Evolutionary conservation across 306 rosid genomes (phyloP).

Genomic region (Cotoneaster glaucophyllus): DNA sequence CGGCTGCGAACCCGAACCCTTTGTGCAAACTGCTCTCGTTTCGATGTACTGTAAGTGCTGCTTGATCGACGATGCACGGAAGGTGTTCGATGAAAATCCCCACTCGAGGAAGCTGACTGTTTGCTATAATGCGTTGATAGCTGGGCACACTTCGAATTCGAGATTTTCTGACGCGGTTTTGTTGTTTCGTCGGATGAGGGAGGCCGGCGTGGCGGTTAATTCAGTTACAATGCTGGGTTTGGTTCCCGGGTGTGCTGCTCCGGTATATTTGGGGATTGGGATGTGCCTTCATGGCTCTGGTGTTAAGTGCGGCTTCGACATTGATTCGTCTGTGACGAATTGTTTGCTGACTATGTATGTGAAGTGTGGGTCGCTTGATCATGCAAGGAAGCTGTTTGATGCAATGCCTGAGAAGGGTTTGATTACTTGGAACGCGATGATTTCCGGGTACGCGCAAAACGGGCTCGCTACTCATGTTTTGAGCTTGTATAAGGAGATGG

Average conservation of each 20-base stretch:
- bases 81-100: constrained; percentile 60
- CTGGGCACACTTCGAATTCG: constrained; percentile 51
- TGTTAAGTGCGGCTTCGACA: constrained; percentile 43
- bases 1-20: constrained; percentile 69
- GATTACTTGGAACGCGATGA: constrained; percentile 88
- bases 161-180: constrained; percentile 32
- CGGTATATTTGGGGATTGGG: constrained; percentile 41
- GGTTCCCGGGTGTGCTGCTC: constrained; percentile 44
- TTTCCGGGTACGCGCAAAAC: constrained; percentile 77
- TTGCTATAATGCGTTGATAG: constrained; percentile 70
- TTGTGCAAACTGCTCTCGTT: constrained; percentile 62
- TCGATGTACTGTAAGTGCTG: constrained; percentile 50
- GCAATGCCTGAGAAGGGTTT: constrained; percentile 53
- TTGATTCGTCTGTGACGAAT: constrained; percentile 48
- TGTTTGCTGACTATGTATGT: constrained; percentile 77
- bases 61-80: constrained; percentile 36
- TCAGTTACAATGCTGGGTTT: constrained; percentile 70
- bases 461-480: constrained; percentile 63
- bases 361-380: constrained; percentile 53
- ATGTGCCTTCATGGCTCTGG: constrained; percentile 42
- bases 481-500: constrained; percentile 49
- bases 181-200: constrained; percentile 49
- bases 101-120: constrained; percentile 33
- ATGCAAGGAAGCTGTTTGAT: constrained; percentile 53
- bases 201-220: constrained; percentile 25